Evolutionary conservation across 352 stramenopile genomes (phyloP).

Genomic region (Phytophthora citricola): DNA sequence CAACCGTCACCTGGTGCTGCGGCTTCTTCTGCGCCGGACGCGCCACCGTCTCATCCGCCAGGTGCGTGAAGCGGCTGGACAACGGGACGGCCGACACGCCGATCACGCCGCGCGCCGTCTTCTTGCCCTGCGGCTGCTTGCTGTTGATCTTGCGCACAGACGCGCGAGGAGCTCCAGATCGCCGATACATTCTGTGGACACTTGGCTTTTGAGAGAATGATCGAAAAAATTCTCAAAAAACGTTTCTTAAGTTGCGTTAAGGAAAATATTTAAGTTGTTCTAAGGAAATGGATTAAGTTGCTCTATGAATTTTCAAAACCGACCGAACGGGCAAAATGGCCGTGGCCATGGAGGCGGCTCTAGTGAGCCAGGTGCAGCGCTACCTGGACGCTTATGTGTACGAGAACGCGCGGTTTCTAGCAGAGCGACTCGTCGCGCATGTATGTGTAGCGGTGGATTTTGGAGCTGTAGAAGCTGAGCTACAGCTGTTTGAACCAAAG

Average conservation of each 20-base stretch:
- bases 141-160: constrained; percentile 67
- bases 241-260: no score
- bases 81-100: constrained; percentile 74
- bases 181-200: constrained; percentile 35
- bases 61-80: constrained; percentile 76
- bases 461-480: constrained; percentile 16
- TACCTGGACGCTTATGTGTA: constrained; percentile 64
- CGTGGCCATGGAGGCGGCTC: constrained; percentile 49
- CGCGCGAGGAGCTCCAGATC: constrained; percentile 43
- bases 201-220: no score
- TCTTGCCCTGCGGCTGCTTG: constrained; percentile 52
- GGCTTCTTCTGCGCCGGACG: constrained; percentile 24
- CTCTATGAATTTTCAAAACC: constrained; percentile 15
- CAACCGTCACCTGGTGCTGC: constrained; percentile 50
- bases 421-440: constrained; percentile 82
- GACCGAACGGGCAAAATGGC: constrained; percentile 19
- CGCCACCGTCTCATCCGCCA: constrained; percentile 57
- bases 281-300: neutral
- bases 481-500: constrained; percentile 8
- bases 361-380: constrained; percentile 56
- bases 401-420: constrained; percentile 80
- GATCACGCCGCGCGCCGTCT: constrained; percentile 48
- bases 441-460: constrained; percentile 40
- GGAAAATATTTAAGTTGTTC: constrained; percentile 6
- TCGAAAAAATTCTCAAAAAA: neutral